Base-by-base conservation (phyloP, 2,329 filamentous ascomycete species). In the Cladosporium sphaerospermum region DNA sequence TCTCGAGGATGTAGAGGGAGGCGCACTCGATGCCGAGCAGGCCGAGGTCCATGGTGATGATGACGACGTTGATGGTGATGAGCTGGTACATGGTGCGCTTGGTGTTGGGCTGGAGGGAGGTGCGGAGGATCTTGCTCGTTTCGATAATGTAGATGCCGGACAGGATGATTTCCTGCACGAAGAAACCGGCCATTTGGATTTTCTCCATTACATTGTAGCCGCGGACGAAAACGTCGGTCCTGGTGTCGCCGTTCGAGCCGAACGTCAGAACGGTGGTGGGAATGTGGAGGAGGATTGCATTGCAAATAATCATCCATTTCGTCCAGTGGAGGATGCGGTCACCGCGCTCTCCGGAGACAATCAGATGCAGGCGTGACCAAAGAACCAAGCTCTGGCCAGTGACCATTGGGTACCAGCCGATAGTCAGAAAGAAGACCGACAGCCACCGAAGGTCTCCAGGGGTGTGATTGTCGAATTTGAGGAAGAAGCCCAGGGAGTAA, bases 301-400 rank as follows among this genome's bases (percentile, higher is more conserved):
- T 75, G 55, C 73, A 61, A 37, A 82, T 72, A 54, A 86, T 84
- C 75, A 85, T 81, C 50, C 63, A 71, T 0, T 83, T 69, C 0
- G 81, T 75, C 9, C 71, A 69, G 4, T 71, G 73, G 0, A 84
- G 69, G 3, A 76, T 64, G 2, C 66, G 65, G 6, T 73, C 69
- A 40, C 80, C 78, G 13, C 74, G 75, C 28, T 58, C 54, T 13
- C 59, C 61, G 7, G 49, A 56, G 3, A 81, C 68, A 9, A 85
- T 73, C 1, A 85, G 71, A 61, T 84, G 80, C 0, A 85, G 72
- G 6, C 82, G 75, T 0, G 81, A 84, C 70, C 81, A 85, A 1
- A 85, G 69, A 1, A 85, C 82, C 10, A 84, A 60, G 0, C 77
- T 77, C 62, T 83, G 80, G 0, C 82, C 82, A 1, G 80, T 82